Evolutionary conservation across 306 rosid species (phyloP), one percentile per base, ranked within the genome.

Genomic region (Erythrophleum fordii): DNA sequence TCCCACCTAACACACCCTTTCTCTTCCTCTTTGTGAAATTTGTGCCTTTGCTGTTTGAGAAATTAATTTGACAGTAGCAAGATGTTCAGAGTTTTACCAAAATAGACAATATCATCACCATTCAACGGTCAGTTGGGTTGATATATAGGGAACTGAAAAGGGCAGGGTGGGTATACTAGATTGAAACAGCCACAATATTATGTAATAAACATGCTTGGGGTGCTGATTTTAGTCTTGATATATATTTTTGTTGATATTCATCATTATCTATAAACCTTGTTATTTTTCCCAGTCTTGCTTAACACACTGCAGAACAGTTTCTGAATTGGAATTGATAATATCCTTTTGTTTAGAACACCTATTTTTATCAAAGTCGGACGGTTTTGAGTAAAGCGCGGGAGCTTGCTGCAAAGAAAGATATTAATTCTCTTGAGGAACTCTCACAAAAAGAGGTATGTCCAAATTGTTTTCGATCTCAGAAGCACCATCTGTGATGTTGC

Each of bases 401-500:
- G 17, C 86, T 86, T 77, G 97, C 97, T 66, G 88, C 87, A 42
- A 87, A 77, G 83, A 92, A 88, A 73, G 93, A 94, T 85, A 46
- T 89, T 48, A 77, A 45, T 84, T 96, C 84, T 48, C 86, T 94
- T 14, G 93, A 87, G 86, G 92, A 90, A 67, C 90, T 90, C n/a
- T 70, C 82, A 13, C 77, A 80, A 60, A 29, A 55, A 10, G 97
- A 94, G 98, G 98, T 92, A 80, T 84, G 89, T 84, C 71, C 46
- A 46, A 41, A 31, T 17, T 75, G 34, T 68, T 29, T 72, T 45
- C 44, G 9, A 64, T 58, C 25, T 64, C 26, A 6, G 42, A 23
- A 58, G 44, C 56, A 39, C 37, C 28, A 34, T 52, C 71, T 48
- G 44, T 10, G 31, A 58, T 31, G 31, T 74, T 70, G 67, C 31